A percentile compares a stretch with the other conserved stretches of the same genome.
Evolutionary conservation across 1,284 basidiomycete species (phyloP).

Genomic region (Wallemia mellicola): DNA sequence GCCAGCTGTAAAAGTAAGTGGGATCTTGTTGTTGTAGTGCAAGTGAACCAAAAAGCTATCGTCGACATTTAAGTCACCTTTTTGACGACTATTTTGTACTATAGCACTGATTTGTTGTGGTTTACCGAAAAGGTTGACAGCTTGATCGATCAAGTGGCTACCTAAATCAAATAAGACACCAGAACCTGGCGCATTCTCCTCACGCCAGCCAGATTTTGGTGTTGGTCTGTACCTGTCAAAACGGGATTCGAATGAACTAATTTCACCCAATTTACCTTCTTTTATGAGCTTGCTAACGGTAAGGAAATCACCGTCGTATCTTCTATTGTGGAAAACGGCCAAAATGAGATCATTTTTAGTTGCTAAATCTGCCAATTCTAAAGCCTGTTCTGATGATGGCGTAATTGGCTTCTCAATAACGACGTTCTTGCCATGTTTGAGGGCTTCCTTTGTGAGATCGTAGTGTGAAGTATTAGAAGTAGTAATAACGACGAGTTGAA

Average conservation of each 20-base stretch:
- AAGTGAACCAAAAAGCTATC: slow-evolving; percentile 35
- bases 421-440: slow-evolving; percentile 7
- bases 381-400: slow-evolving; percentile 31
- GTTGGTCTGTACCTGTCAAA: neutral
- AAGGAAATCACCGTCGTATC: slow-evolving; percentile 56
- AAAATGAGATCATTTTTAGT: slow-evolving; percentile 32
- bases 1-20: slow-evolving; percentile 26
- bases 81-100: slow-evolving; percentile 31
- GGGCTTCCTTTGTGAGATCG: neutral
- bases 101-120: slow-evolving; percentile 38
- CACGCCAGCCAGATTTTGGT: slow-evolving; percentile 3
- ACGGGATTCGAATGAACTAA: neutral
- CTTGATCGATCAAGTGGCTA: slow-evolving; percentile 35
- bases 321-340: slow-evolving; percentile 43
- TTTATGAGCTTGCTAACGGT: slow-evolving; percentile 34
- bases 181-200: slow-evolving; percentile 5
- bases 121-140: slow-evolving; percentile 40
- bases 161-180: slow-evolving; percentile 20
- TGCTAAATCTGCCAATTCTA: slow-evolving; percentile 34
- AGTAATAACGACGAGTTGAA: slow-evolving; percentile 15
- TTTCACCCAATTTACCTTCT: slow-evolving; percentile 7
- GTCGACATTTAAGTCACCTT: slow-evolving; percentile 32
- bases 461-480: slow-evolving; percentile 55
- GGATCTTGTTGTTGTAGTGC: slow-evolving; percentile 26
- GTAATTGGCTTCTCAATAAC: slow-evolving; percentile 63